Evolutionary conservation across 805 yeast genomes (phyloP), one percentile per base, ranked within the genome.

Genomic region (Candida manassasensis): DNA sequence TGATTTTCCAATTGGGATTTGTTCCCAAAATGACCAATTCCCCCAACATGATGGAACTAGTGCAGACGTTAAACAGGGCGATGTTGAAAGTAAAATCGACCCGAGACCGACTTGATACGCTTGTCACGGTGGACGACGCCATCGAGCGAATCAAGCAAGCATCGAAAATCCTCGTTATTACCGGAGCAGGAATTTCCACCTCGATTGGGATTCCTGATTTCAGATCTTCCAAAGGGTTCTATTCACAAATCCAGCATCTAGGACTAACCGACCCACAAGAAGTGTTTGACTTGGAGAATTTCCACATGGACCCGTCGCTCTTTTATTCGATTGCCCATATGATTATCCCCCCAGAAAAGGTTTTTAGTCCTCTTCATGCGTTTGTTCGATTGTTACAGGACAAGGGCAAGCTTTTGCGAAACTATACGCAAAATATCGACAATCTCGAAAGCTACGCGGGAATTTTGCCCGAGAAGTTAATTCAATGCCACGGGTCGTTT

Each of bases 401-500:
- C 21, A 59, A 62, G 40, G 54, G 53, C 15, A 67, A 63, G 41
- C 50, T 67, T 19, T 44, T 67, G 30, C 45, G 73, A 32, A 63
- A 66, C 43, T 67, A 67, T 44, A 66, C 73, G 1, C 73, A 67
- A 37, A 67, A 67, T 41, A 67, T 67, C 32, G 73, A 67, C 39
- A 66, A 67, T 40, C 43, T 67, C 32, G 73, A 67, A 44, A 55
- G 73, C 8, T 71, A 74, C 45, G 71, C 83, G 40, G 55, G 67
- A 40, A 45, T 78, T 64, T 24, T 69, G 53, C 51, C 85, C 77
- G 39, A 73, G 53, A 50, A 73, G 34, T 41, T 87, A 3, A 70
- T 88, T 19, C 96, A 87, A 59, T 72, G 93, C 17, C 96, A 88
- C 58, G 96, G 96, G 0, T 79, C 86, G 13, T 72, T 88, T 18